Conservation (phyloP, 192 early-diverging fungal genomes). For the Mortierella alpina region DNA sequence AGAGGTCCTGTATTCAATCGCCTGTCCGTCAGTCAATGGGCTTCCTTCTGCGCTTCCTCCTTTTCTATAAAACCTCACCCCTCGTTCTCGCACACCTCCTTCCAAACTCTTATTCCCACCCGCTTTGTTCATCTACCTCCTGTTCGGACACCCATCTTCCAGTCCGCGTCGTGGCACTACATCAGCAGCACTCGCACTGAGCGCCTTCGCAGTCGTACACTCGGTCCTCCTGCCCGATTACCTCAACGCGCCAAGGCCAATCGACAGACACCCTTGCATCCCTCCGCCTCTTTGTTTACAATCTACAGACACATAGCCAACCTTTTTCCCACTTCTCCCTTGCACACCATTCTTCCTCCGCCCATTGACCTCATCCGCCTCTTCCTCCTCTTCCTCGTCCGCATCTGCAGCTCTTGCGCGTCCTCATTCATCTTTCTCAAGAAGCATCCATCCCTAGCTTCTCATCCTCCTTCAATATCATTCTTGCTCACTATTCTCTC, state of each 20-base stretch:
- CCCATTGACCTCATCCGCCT: conserved; percentile 15
- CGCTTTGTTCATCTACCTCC: background rate
- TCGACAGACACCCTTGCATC: too few relatives aligned
- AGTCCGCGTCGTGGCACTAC: too few relatives aligned
- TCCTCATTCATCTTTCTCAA: too few relatives aligned
- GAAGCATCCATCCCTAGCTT: too few relatives aligned
- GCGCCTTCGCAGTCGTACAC: too few relatives aligned
- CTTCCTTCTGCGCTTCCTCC: background rate
- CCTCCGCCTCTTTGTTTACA: background rate
- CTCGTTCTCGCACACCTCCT: background rate
- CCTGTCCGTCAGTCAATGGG: too few relatives aligned
- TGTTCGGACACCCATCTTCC: background rate
- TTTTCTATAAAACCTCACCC: conserved; percentile 9
- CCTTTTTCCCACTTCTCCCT: conserved; percentile 1
- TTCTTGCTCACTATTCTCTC: too few relatives aligned
- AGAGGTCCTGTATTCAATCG: too few relatives aligned
- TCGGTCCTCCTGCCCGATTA: too few relatives aligned
- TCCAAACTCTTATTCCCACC: background rate
- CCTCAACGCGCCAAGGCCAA: too few relatives aligned
- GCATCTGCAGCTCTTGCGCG: background rate
- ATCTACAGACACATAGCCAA: background rate
- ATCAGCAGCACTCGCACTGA: too few relatives aligned
- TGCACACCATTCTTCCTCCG: background rate
- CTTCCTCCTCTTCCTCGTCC: background rate
- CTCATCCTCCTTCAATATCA: too few relatives aligned